Conservation (phyloP, 2,329 filamentous ascomycete species). For the Fusarium paranaense region DNA sequence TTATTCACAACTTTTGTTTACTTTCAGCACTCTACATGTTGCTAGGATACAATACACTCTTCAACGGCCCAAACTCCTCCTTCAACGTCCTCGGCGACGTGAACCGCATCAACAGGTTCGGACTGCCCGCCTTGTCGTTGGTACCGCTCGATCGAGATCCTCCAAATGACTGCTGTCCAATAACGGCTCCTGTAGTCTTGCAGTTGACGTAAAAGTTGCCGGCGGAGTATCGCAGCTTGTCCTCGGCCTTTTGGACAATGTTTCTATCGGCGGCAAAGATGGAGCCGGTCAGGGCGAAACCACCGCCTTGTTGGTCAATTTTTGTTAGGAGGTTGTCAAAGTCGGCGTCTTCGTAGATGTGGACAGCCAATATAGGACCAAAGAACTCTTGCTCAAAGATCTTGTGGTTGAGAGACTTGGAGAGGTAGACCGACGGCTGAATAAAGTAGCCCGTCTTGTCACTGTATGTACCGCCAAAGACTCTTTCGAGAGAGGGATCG, state of each 20-base stretch:
- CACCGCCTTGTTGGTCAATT: slow-evolving; percentile 75
- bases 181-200: slow-evolving; percentile 78
- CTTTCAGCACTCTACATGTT: not conserved
- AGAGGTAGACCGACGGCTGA: slow-evolving; percentile 82
- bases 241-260: slow-evolving; percentile 74
- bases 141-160: slow-evolving; percentile 74
- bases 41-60: slow-evolving; percentile 7
- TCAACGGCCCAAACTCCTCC: slow-evolving; percentile 7
- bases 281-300: slow-evolving; percentile 81
- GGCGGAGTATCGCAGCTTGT: slow-evolving; percentile 75
- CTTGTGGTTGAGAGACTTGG: slow-evolving; percentile 76
- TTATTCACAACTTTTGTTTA: not conserved
- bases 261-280: slow-evolving; percentile 77
- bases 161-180: slow-evolving; percentile 79
- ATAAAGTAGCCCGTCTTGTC: slow-evolving; percentile 83
- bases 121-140: slow-evolving; percentile 77
- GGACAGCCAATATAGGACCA: slow-evolving; percentile 78
- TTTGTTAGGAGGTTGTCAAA: slow-evolving; percentile 58
- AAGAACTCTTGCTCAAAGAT: slow-evolving; percentile 83
- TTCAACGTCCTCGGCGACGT: slow-evolving; percentile 9
- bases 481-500: slow-evolving; percentile 75
- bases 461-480: slow-evolving; percentile 82
- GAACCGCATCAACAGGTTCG: slow-evolving; percentile 71
- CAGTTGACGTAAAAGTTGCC: slow-evolving; percentile 89
- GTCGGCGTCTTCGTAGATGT: slow-evolving; percentile 79